phyloP scores from a whole-genome alignment of 225 moss, liverwort and hornwort genomes.

The Marchantia polymorpha region DNA sequence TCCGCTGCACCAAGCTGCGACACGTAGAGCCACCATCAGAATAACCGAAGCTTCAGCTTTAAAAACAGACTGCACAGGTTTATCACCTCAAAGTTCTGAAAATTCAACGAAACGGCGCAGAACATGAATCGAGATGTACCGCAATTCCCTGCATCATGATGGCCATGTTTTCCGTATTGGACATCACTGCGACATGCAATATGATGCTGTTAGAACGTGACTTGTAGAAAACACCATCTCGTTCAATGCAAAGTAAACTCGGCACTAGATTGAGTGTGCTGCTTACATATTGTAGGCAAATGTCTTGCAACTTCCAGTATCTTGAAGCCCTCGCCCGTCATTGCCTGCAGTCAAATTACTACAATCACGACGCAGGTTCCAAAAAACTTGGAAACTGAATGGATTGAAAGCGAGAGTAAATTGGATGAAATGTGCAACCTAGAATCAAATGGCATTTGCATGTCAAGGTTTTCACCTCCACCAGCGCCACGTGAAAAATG shows the following conservation, averaged over 20 bases:
- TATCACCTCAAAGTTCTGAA: not conserved
- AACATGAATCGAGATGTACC: conserved; percentile 17
- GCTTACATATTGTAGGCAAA: conserved; percentile 45
- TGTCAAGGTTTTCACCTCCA: conserved; percentile 38
- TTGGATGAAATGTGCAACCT: not conserved
- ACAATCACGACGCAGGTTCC: not conserved
- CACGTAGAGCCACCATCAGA: not conserved
- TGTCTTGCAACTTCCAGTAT: conserved; percentile 43
- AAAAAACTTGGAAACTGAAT: not conserved
- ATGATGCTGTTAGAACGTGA: not conserved
- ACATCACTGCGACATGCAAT: conserved; percentile 39
- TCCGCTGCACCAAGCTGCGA: conserved; percentile 49
- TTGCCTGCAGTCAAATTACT: conserved; percentile 31
- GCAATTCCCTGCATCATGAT: conserved; percentile 54
- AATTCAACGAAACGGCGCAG: not conserved
- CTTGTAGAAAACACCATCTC: not conserved
- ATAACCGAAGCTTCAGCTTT: not conserved
- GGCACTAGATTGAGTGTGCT: not conserved
- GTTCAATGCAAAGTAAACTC: not conserved
- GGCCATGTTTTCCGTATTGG: conserved; percentile 46
- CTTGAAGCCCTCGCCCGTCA: conserved; percentile 45
- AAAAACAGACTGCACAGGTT: not conserved
- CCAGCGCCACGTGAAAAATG: conserved; percentile 46
- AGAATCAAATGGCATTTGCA: not conserved
- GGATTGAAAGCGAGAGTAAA: not conserved